Evolutionary conservation across 2,329 filamentous ascomycete species (phyloP), one percentile per base, ranked within the genome.

Genomic region (Cladobotryum protrusum): DNA sequence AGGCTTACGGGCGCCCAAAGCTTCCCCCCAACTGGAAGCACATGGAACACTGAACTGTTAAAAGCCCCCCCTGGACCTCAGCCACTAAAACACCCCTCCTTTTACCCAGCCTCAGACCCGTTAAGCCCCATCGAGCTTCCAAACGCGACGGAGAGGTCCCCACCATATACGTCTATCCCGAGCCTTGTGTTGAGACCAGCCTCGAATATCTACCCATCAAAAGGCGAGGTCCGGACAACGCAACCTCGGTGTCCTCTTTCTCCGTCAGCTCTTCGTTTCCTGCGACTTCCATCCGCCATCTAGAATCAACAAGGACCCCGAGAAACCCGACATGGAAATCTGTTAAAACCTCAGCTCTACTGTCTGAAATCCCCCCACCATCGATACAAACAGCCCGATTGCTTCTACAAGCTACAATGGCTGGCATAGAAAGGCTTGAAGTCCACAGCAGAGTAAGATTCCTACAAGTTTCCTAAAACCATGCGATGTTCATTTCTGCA

Each of bases 341-440:
- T 32, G 40, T 43, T 47, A 40, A 52, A 24, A 18, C 48, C 46
- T 45, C 46, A 52, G 37, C 43, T n/a, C 47, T n/a, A 17, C 11
- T 13, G 6, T 17, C 35, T 17, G 8, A n/a, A 41, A 40, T 15
- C 37, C 37, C 37, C 11, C 17, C 34, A 43, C n/a, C 42, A 19
- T 35, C 40, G 49, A 41, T 44, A 46, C 19, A n/a, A 36, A 41
- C 29, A 44, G 36, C 20, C 18, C 20, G 33, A 8, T 32, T 33
- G 36, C 47, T 15, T 18, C 35, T 29, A 33, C 20, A 4, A 40
- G 35, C 14, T 34, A 20, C 51, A 47, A 96, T 96, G 91, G 90
- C 89, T 53, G 89, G 88, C 65, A 95, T 97, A 76, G 93, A 99
- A 75, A 89, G 95, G 73, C 79, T 99, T 59, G 89, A 97, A 70